These are phyloP conservation scores for Lichtheimia corymbifera DNA, from an alignment of 371 early-diverging fungal species.

Conservation along the genomic window DNA sequence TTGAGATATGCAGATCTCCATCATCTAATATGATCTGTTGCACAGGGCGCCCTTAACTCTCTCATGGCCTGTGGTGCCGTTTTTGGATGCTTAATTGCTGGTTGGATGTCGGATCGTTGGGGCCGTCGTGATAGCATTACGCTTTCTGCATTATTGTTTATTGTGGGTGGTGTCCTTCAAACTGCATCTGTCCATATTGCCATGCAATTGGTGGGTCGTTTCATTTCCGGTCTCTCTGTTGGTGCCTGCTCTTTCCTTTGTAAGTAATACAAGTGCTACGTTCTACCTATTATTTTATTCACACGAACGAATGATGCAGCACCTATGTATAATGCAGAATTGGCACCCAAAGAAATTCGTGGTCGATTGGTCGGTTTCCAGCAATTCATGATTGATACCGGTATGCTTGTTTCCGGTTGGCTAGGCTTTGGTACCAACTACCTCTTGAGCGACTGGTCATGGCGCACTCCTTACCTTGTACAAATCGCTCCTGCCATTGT, in stretches of 20 bases:
- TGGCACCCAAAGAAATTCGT: slow-evolving; percentile 61
- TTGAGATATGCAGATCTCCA: background rate
- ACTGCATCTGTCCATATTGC: slow-evolving; percentile 52
- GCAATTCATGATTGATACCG: slow-evolving; percentile 47
- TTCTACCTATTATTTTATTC: background rate
- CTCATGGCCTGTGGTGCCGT: slow-evolving; percentile 38
- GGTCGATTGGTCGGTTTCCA: slow-evolving; percentile 51
- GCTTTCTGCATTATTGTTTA: slow-evolving; percentile 64
- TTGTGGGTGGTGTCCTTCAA: slow-evolving; percentile 74
- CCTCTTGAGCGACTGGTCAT: slow-evolving; percentile 35
- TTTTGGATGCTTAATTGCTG: slow-evolving; percentile 45
- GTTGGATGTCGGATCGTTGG: slow-evolving; percentile 66
- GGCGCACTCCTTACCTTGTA: slow-evolving; percentile 53
- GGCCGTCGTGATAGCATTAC: slow-evolving; percentile 78
- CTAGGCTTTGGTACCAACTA: slow-evolving; percentile 39
- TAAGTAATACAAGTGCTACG: slow-evolving; percentile 13
- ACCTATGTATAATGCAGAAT: slow-evolving; percentile 87
- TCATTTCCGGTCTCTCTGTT: slow-evolving; percentile 81
- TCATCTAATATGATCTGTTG: background rate
- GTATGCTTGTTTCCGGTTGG: slow-evolving; percentile 54
- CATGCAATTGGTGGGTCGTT: slow-evolving; percentile 75
- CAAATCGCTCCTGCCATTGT: slow-evolving; percentile 52
- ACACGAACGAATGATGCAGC: slow-evolving; percentile 35
- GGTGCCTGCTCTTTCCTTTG: slow-evolving; percentile 77
- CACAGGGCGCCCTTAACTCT: slow-evolving; percentile 34